Evolutionary conservation across 2,329 filamentous ascomycete species (phyloP), one percentile per base, ranked within the genome.

Genomic region (Aspergillus sp.): DNA sequence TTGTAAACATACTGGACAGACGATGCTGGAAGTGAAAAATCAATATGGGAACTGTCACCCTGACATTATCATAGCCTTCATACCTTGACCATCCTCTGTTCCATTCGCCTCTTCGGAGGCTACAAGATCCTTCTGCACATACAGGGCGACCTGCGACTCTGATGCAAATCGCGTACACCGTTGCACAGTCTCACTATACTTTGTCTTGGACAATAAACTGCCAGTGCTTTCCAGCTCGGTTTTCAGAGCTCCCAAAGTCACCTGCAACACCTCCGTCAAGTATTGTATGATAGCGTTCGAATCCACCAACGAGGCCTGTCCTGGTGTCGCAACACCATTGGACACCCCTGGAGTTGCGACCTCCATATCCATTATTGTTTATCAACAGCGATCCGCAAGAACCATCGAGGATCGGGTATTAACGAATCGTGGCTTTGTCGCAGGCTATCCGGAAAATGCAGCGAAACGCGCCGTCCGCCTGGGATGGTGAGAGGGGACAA

Each of bases 121-220:
- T 42, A 78, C 70, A 52, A 84, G 55, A 48, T 71, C 88, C 70
- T 96, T 95, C 64, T 93, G 86, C 51, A 96, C 85, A 69, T 97
- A 97, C 51, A 98, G 75, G 43, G 86, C 89, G 50, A 85, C 83
- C 70, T 95, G 89, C 46, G 86, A 78, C 69, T 98, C 94, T 49
- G 83, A 82, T 46, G 90, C 90, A 69, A 97, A 97, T 58, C 90
- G 85, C 54, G 83, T 82, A 68, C 91, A 96, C 72, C 89, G 81
- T 63, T 90, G 83, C 44, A 95, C 72, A 6, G 93, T 96, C 58
- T 97, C 91, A 42, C 77, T 72, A 54, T 88, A 79, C 54, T 78
- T 81, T 45, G 76, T 69, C 59, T 83, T 76, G 46, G 90, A 89
- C 49, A 98, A 76, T 68, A 98, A 75, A 72, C 88, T 96, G 50